Conservation (phyloP, 1,284 basidiomycete species). For the Ustilago shanxiensis region DNA sequence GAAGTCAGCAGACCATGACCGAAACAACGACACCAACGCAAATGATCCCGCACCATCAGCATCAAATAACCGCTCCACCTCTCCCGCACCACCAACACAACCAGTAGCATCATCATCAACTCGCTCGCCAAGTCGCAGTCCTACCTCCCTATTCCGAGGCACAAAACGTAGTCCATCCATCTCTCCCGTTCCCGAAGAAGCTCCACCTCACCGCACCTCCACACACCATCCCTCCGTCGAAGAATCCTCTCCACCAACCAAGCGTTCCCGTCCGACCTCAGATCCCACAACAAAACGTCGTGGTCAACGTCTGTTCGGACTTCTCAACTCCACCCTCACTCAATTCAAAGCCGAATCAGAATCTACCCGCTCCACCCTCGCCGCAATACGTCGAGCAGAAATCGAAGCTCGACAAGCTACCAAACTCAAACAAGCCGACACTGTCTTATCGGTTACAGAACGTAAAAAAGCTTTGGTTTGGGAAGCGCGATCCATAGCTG, state of each 20-base stretch:
- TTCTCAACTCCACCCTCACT: slow-evolving; percentile 31
- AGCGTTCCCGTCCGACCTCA: neutral
- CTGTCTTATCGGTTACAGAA: neutral
- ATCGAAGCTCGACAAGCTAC: slow-evolving; percentile 22
- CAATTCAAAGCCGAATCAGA: slow-evolving; percentile 42
- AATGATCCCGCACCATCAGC: neutral
- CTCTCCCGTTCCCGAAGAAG: slow-evolving; percentile 35
- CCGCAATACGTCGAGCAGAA: slow-evolving; percentile 12
- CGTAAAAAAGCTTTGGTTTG: slow-evolving; percentile 6
- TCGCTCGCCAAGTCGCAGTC: slow-evolving; percentile 9
- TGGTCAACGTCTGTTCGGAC: slow-evolving; percentile 29
- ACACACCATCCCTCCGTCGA: neutral
- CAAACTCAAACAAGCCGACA: slow-evolving; percentile 12
- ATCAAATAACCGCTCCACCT: neutral
- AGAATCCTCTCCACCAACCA: neutral
- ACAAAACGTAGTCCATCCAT: slow-evolving; percentile 17
- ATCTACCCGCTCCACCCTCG: slow-evolving; percentile 1
- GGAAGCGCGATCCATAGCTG: slow-evolving; percentile 30
- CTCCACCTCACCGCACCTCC: neutral
- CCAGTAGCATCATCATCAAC: neutral
- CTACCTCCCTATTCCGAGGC: neutral
- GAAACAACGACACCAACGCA: neutral
- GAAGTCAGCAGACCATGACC: neutral
- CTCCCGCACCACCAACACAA: neutral
- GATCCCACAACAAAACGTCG: slow-evolving; percentile 19